phyloP scores from a whole-genome alignment of 805 yeast species.

The Metschnikowia cubensis region DNA sequence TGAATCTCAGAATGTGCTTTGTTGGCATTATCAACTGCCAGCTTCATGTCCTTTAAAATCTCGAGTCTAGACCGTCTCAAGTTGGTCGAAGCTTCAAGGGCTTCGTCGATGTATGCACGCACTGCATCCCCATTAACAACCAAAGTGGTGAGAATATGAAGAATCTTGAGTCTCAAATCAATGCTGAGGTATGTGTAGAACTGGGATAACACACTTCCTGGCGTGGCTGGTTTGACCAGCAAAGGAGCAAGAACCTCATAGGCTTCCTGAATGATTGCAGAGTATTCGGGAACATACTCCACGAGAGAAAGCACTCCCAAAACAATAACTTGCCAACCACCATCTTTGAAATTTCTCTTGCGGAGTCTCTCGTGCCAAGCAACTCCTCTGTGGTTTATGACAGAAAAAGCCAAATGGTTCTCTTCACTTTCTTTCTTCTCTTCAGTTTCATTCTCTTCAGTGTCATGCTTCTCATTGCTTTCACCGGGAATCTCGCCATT shows the following conservation, averaged over 20 bases:
- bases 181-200: slow-evolving; percentile 53
- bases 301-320: slow-evolving; percentile 67
- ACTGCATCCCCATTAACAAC: slow-evolving; percentile 56
- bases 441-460: slow-evolving; percentile 19
- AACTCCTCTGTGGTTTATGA: slow-evolving; percentile 53
- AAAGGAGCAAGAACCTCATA: slow-evolving; percentile 55
- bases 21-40: slow-evolving; percentile 48
- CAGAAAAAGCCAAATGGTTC: slow-evolving; percentile 42
- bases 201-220: slow-evolving; percentile 45
- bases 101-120: slow-evolving; percentile 61
- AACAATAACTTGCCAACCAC: slow-evolving; percentile 78
- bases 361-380: slow-evolving; percentile 78
- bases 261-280: slow-evolving; percentile 46
- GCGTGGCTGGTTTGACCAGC: slow-evolving; percentile 43
- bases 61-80: slow-evolving; percentile 68
- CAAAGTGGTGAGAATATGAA: slow-evolving; percentile 63
- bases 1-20: slow-evolving; percentile 23
- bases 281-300: slow-evolving; percentile 54
- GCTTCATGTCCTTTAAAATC: slow-evolving; percentile 55
- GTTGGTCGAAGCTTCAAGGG: slow-evolving; percentile 59
- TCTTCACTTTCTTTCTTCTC: slow-evolving; percentile 18
- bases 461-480: slow-evolving; percentile 5
- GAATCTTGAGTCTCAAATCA: slow-evolving; percentile 50
- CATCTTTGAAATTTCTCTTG: slow-evolving; percentile 72
- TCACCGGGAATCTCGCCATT: slow-evolving; percentile 14